Conservation (phyloP, 495 filamentous ascomycete species). For the Podospora tetraspora region DNA sequence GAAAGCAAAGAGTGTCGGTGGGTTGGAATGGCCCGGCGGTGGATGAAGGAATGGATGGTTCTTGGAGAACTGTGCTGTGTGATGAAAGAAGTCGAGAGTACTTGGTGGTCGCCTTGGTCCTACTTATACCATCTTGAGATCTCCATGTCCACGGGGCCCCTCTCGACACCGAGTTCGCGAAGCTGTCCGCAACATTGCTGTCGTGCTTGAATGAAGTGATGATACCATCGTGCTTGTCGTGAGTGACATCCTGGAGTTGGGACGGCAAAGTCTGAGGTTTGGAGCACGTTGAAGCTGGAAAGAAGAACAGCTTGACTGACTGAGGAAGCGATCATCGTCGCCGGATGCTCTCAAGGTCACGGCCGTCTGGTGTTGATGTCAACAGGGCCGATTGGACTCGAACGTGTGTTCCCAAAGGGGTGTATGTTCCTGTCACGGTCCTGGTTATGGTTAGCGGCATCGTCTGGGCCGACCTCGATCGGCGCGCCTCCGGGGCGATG, state of each 20-base stretch:
- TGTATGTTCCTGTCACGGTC: not conserved
- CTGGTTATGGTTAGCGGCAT: not conserved
- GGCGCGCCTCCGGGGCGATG: not conserved
- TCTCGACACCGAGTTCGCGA: not conserved
- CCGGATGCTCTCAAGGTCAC: not conserved
- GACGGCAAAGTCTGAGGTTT: not conserved
- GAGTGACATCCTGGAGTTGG: not conserved
- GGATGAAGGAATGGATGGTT: conserved; percentile 8
- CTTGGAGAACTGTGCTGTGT: conserved; percentile 7
- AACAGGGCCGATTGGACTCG: conserved; percentile 12
- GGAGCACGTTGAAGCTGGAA: not conserved
- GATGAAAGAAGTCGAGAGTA: conserved; percentile 11
- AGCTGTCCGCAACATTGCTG: not conserved
- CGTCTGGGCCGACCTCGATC: not conserved
- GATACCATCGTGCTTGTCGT: conserved; percentile 16
- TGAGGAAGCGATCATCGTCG: conserved; percentile 10
- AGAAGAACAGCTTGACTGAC: not conserved
- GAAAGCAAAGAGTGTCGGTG: not conserved
- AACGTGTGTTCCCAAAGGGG: conserved; percentile 2
- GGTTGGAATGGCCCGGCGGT: not conserved
- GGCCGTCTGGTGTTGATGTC: not conserved
- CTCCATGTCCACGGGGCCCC: not conserved
- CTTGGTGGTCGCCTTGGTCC: conserved; percentile 3
- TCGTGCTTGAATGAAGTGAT: conserved; percentile 19
- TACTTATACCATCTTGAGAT: conserved; percentile 15